Evolutionary conservation across 1,284 basidiomycete genomes (phyloP).

Genomic region (Trametes polyzona): DNA sequence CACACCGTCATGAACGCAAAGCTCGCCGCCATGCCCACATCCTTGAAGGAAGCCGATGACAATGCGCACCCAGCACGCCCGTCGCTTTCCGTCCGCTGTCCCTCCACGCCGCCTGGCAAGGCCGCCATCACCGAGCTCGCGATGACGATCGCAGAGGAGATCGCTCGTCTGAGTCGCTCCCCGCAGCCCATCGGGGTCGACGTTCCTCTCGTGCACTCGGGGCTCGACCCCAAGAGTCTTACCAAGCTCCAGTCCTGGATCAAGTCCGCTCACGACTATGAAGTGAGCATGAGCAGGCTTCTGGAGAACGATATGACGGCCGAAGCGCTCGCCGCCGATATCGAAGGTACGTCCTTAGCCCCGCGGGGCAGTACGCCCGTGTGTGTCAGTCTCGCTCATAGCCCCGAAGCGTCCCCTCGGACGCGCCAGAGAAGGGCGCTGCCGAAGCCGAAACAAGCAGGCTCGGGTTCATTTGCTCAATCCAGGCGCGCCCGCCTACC

Average conservation of each 20-base stretch:
- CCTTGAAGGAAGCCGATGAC: constrained; percentile 12
- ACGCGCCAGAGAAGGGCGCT: constrained; percentile 15
- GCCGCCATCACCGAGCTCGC: constrained; percentile 29
- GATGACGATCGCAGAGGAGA: constrained; percentile 31
- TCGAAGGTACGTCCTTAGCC: no score
- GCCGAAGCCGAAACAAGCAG: constrained; percentile 15
- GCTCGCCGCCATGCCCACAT: constrained; percentile 18
- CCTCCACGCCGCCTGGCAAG: constrained; percentile 18
- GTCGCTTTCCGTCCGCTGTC: constrained; percentile 23
- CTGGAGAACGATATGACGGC: constrained; percentile 26
- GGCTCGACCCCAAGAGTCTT: constrained; percentile 25
- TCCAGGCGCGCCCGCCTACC: constrained; percentile 19
- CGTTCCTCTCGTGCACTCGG: constrained; percentile 26
- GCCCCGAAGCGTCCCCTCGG: constrained; percentile 14
- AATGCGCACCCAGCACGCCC: constrained; percentile 22
- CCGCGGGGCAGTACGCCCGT: no score
- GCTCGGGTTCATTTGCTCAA: constrained; percentile 20
- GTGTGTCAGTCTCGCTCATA: neutral
- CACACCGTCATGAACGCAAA: constrained; percentile 27
- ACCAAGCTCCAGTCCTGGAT: constrained; percentile 24
- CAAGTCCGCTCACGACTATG: constrained; percentile 28
- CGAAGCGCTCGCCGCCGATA: constrained; percentile 26
- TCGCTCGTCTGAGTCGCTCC: constrained; percentile 26
- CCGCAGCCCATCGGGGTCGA: constrained; percentile 28
- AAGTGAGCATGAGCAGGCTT: constrained; percentile 26